Evolutionary conservation across 129 eudicot genomes (phyloP).

Genomic region (Daucus carota): DNA sequence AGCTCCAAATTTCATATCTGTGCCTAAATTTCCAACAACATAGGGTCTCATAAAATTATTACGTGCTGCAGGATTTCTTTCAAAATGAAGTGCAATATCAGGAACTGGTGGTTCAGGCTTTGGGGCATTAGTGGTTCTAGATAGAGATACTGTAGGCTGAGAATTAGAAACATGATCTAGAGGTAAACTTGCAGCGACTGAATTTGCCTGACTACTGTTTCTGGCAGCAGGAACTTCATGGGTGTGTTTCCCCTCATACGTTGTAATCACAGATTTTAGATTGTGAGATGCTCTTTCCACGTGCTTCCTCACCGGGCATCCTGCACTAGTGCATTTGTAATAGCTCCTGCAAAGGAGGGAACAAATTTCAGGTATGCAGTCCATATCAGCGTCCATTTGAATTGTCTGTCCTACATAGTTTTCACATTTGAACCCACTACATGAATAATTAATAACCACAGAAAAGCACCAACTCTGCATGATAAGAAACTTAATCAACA

Average conservation of each 20-base stretch:
- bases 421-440: neutral
- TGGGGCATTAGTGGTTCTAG: conserved; percentile 25
- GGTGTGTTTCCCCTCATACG: conserved; percentile 72
- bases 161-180: conserved; percentile 15
- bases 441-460: neutral
- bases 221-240: conserved; percentile 56
- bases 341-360: conserved; percentile 47
- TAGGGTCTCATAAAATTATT: conserved; percentile 26
- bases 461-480: neutral
- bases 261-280: conserved; percentile 53
- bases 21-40: conserved; percentile 30
- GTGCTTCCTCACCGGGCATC: conserved; percentile 68
- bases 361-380: neutral
- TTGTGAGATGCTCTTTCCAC: conserved; percentile 66
- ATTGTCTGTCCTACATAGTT: neutral
- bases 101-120: conserved; percentile 40
- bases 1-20: conserved; percentile 23
- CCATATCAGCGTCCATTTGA: too few species aligned
- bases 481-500: neutral
- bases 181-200: conserved; percentile 21
- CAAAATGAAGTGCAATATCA: conserved; percentile 29
- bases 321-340: conserved; percentile 63
- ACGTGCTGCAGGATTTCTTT: conserved; percentile 20
- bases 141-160: conserved; percentile 13
- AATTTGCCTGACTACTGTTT: conserved; percentile 36